Evolutionary conservation across 208 protist species (phyloP).

Genomic region (Leishmania arabica): DNA sequence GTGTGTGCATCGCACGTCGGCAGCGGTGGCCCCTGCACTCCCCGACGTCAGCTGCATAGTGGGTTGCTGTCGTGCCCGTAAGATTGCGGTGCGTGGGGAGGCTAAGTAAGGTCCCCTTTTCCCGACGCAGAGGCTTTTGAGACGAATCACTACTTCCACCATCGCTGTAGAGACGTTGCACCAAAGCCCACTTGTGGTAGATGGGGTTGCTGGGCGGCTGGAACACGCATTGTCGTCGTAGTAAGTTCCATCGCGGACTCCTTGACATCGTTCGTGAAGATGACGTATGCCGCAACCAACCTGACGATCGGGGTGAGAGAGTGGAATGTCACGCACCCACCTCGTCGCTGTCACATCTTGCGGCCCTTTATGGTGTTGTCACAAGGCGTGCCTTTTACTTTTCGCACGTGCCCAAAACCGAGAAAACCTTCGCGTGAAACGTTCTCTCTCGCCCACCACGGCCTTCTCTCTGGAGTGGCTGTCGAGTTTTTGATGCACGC

Average conservation of each 20-base stretch:
- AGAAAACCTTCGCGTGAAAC: background rate
- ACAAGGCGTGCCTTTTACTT: background rate
- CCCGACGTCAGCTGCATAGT: no score
- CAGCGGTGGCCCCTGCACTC: no score
- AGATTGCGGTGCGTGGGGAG: no score
- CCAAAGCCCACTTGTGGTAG: background rate
- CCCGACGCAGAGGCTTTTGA: no score
- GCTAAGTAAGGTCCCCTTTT: no score
- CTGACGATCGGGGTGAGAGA: background rate
- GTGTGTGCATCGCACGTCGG: no score
- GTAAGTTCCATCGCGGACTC: background rate
- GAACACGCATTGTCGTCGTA: background rate
- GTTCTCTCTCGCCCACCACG: background rate
- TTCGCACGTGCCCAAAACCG: background rate
- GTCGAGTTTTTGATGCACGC: no score
- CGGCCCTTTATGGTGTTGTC: background rate
- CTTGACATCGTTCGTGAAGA: background rate
- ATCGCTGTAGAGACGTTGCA: background rate
- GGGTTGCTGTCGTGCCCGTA: no score
- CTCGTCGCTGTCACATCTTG: background rate
- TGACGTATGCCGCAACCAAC: background rate
- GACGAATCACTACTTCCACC: background rate
- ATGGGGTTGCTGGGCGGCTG: background rate
- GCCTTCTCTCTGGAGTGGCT: background rate
- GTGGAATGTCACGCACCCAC: background rate